Evolutionary conservation across 2,329 filamentous ascomycete species (phyloP), one percentile per base, ranked within the genome.

Genomic region (Leptographium radiaticola): DNA sequence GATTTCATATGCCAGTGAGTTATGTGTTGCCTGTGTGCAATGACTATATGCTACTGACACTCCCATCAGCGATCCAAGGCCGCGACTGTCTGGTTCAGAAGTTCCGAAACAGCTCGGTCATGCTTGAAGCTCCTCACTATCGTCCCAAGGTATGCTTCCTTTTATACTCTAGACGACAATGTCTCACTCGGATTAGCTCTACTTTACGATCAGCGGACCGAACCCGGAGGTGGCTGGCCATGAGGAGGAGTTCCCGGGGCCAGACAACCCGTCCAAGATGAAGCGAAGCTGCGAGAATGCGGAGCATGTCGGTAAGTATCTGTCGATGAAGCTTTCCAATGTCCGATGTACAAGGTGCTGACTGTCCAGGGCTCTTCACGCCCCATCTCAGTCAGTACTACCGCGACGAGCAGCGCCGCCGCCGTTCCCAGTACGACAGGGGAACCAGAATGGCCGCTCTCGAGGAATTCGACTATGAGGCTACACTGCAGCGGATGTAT

Each of bases 21-120:
- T 7, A 3, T 18, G n/a, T 7, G 7, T 8, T 3, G 15, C 33
- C 4, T 9, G 25, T 7, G 31, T 8, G 4, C 25, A 2, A 2
- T n/a, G 11, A 6, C 38, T 8, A 2, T 15, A 31, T 4, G 10
- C 3, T 33, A 4, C 25, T 31, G n/a, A 45, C 40, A 30, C 9
- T 12, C 3, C 30, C 30, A 49, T 44, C 55, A 89, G 86, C 90
- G 13, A 91, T 95, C 56, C 93, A 98, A 71, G 93, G 93, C 47
- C 85, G 86, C 58, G 89, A 95, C 64, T 91, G 88, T 59, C 75
- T 97, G 0, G 81, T 96, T 8, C 87, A 94, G 66, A 96, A 97
- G 65, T 98, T 98, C 64, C 84, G 93, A 39, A 98, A 98, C 71
- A 95, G 89, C 42, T 91, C 89, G 0, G 89, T 98, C 34, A 96